A percentile compares a stretch with the other conserved stretches of the same genome.
These are phyloP conservation scores for Emydomyces testavorans DNA, from an alignment of 2,329 filamentous ascomycete species.

Conservation along the genomic window DNA sequence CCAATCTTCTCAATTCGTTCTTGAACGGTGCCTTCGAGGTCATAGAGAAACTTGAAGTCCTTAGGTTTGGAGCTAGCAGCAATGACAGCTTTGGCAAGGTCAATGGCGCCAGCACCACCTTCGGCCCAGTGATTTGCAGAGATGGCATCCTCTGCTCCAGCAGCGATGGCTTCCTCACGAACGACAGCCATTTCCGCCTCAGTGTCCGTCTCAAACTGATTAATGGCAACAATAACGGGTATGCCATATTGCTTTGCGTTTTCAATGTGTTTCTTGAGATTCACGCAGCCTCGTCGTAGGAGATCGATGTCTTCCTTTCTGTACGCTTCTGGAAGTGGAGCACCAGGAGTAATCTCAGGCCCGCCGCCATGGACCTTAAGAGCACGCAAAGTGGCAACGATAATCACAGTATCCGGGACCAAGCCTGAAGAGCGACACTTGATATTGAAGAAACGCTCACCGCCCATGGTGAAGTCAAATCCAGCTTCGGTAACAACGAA, in stretches of 20 bases:
- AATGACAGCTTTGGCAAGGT: conserved; percentile 79
- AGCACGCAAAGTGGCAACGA: conserved; percentile 89
- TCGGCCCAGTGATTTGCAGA: conserved; percentile 94
- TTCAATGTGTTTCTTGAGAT: conserved; percentile 86
- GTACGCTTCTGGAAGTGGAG: conserved; percentile 75
- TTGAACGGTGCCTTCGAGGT: conserved; percentile 65
- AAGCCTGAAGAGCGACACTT: conserved; percentile 94
- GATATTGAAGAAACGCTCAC: conserved; percentile 99
- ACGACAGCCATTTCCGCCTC: conserved; percentile 82
- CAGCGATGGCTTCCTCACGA: conserved; percentile 78
- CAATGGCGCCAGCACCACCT: conserved; percentile 78
- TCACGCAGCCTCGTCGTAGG: conserved; percentile 79
- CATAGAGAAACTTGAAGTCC: conserved; percentile 79
- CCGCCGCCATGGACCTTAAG: conserved; percentile 95
- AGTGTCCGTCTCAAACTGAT: conserved; percentile 89
- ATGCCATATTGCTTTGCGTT: conserved; percentile 85
- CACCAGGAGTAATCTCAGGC: conserved; percentile 82
- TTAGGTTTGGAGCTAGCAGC: conserved; percentile 71
- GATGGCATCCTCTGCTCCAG: conserved; percentile 87
- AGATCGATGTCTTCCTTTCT: conserved; percentile 87
- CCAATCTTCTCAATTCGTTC: conserved; percentile 85
- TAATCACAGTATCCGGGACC: conserved; percentile 81
- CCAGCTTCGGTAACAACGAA: conserved; percentile 95
- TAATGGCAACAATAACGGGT: conserved; percentile 92
- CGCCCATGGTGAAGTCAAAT: conserved; percentile 99